A percentile compares a stretch with the other conserved stretches of the same genome.
phyloP scores from a whole-genome alignment of 2,329 filamentous ascomycete genomes.

The Aureobasidium sp. region DNA sequence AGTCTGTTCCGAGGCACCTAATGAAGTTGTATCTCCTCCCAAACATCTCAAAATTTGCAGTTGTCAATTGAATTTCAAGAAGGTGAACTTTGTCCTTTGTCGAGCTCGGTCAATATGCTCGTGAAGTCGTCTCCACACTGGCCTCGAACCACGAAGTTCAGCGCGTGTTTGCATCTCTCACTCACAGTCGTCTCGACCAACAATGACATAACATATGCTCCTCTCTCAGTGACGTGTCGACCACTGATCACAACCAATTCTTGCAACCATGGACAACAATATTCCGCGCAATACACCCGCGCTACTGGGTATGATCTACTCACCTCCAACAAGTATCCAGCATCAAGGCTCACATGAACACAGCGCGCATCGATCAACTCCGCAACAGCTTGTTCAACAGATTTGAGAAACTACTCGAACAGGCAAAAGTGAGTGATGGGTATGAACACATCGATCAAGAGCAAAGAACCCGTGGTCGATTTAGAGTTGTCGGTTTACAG shows the following conservation, averaged over 20 bases:
- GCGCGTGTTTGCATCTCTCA: neutral
- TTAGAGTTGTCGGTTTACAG: neutral
- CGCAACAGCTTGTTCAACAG: slow-evolving; percentile 39
- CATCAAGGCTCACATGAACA: neutral
- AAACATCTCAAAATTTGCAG: neutral
- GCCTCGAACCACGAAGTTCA: neutral
- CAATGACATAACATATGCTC: neutral
- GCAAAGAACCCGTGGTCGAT: neutral
- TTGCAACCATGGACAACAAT: slow-evolving; percentile 31
- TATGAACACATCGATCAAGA: neutral
- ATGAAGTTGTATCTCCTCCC: neutral
- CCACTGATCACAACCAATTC: neutral
- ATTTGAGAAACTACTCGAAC: slow-evolving; percentile 49
- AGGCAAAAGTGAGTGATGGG: slow-evolving; percentile 37
- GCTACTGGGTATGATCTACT: slow-evolving; percentile 26
- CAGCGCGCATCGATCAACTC: slow-evolving; percentile 34
- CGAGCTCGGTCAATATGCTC: neutral
- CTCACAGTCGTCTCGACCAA: neutral
- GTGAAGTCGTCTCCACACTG: neutral
- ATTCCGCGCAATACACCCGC: slow-evolving; percentile 35
- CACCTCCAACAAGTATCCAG: neutral
- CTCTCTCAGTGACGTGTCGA: neutral
- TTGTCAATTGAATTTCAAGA: neutral
- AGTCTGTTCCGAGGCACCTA: slow-evolving; percentile 1
- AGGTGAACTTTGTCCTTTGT: neutral